phyloP scores from a whole-genome alignment of 805 yeast species.

The Peterozyma xylosa region DNA sequence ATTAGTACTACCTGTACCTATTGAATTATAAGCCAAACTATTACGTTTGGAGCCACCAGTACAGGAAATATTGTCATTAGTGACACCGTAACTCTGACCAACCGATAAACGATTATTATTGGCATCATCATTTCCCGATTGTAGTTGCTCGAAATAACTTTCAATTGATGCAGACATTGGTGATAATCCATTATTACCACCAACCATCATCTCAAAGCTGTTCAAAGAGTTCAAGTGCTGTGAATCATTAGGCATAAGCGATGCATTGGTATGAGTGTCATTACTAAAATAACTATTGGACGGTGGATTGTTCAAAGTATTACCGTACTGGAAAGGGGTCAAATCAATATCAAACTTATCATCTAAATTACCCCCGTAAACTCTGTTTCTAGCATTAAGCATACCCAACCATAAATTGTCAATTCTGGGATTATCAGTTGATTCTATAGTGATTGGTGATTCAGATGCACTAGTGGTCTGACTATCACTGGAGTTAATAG shows the following conservation, averaged over 20 bases:
- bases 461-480: slow-evolving; percentile 1
- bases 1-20: background rate
- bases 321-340: too few relatives aligned
- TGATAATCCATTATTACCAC: too few relatives aligned
- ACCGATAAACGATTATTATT: background rate
- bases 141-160: background rate
- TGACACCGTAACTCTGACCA: background rate
- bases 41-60: background rate
- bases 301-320: too few relatives aligned
- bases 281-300: too few relatives aligned
- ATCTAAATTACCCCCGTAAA: slow-evolving; percentile 1
- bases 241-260: too few relatives aligned
- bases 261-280: too few relatives aligned
- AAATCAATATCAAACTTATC: background rate
- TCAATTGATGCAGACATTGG: background rate
- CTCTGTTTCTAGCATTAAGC: slow-evolving; percentile 1
- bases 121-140: background rate
- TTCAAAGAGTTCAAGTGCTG: too few relatives aligned
- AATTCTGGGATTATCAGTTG: background rate
- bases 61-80: background rate
- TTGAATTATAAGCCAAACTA: slow-evolving; percentile 2
- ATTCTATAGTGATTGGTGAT: background rate
- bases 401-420: slow-evolving; percentile 6
- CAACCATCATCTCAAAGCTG: too few relatives aligned
- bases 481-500: background rate